phyloP scores from a whole-genome alignment of 2,329 filamentous ascomycete species.

The Shiraia bambusicola region DNA sequence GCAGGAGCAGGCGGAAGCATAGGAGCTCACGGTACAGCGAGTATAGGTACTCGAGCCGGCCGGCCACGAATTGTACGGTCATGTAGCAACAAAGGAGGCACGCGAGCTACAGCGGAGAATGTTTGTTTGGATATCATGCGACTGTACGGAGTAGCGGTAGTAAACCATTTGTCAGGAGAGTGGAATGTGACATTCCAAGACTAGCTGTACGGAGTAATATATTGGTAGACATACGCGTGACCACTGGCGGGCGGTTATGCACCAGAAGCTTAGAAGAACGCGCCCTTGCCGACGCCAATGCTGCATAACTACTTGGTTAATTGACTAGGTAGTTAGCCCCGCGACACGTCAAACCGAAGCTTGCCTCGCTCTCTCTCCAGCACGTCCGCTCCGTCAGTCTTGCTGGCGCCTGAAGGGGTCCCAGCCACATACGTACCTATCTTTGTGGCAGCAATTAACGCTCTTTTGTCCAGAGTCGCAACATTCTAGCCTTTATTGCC shows the following conservation, averaged over 20 bases:
- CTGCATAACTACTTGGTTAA: too few relatives aligned
- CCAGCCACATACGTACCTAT: constrained; percentile 10
- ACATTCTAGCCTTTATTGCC: constrained; percentile 1
- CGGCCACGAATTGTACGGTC: constrained; percentile 22
- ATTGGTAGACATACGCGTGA: constrained; percentile 14
- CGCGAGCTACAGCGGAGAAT: too few relatives aligned
- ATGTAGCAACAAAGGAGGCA: constrained; percentile 11
- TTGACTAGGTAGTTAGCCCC: too few relatives aligned
- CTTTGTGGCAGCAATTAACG: constrained; percentile 6
- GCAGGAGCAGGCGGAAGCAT: constrained; percentile 13
- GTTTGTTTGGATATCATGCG: too few relatives aligned
- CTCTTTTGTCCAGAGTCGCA: constrained; percentile 7
- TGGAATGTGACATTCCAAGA: not conserved
- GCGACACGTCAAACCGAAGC: constrained; percentile 17
- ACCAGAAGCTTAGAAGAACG: constrained; percentile 3
- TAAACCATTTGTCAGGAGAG: not conserved
- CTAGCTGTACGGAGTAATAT: constrained; percentile 14
- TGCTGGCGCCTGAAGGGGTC: constrained; percentile 18
- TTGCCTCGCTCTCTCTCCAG: constrained; percentile 10
- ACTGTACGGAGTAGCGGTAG: not conserved
- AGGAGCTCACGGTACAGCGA: constrained; percentile 20
- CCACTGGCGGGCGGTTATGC: constrained; percentile 9
- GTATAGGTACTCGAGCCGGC: constrained; percentile 22
- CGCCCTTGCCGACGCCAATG: constrained; percentile 9
- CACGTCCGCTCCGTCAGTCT: constrained; percentile 12